Evolutionary conservation across 768 basidiomycete species (phyloP).

Genomic region (Holtermanniella nyarrowii): DNA sequence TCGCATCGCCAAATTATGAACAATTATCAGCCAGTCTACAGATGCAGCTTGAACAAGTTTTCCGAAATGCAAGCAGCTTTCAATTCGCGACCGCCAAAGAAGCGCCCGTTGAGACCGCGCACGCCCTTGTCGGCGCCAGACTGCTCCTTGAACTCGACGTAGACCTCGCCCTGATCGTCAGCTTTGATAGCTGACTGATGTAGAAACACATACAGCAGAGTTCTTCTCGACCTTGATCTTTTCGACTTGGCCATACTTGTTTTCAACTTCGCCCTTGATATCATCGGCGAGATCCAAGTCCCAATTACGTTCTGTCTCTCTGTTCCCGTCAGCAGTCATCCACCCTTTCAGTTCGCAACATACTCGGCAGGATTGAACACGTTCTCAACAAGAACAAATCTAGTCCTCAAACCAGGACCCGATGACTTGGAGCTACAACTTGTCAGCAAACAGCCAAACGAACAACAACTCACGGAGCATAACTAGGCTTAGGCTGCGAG

Average conservation of each 20-base stretch:
- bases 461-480: conserved; percentile 10
- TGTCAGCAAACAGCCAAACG: neutral
- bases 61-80: conserved; percentile 82
- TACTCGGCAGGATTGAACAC: conserved; percentile 98
- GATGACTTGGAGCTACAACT: conserved; percentile 56
- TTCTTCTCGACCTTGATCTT: conserved; percentile 91
- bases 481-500: conserved; percentile 7
- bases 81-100: conserved; percentile 89
- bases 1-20: too few species aligned
- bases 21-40: conserved; percentile 12
- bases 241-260: conserved; percentile 76
- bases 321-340: conserved; percentile 36
- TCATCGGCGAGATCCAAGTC: conserved; percentile 92
- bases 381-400: conserved; percentile 77
- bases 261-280: conserved; percentile 85
- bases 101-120: conserved; percentile 85
- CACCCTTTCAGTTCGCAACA: conserved; percentile 31
- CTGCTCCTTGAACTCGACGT: conserved; percentile 74
- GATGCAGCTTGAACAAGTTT: conserved; percentile 51
- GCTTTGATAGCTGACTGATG: neutral
- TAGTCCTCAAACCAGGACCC: conserved; percentile 66
- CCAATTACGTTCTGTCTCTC: conserved; percentile 94
- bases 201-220: conserved; percentile 58
- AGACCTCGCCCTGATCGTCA: conserved; percentile 75
- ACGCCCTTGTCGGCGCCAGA: conserved; percentile 74